Conservation (phyloP, 345 rosid genomes). For the Punica granatum region DNA sequence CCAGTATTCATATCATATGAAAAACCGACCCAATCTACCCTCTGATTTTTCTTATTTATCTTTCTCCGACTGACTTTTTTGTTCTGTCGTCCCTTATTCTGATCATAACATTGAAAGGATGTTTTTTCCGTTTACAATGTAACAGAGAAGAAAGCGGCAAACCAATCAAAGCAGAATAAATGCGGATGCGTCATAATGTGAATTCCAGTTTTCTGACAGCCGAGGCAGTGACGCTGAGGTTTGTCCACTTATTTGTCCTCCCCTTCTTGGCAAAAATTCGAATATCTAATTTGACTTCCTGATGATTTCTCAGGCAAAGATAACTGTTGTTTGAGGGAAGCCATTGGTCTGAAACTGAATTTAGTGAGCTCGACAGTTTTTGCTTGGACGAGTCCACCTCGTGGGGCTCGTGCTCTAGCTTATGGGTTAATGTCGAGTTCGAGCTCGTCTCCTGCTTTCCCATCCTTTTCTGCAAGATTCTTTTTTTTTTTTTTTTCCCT, state of each 20-base stretch:
- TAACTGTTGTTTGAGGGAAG: not conserved
- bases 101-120: not conserved
- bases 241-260: not conserved
- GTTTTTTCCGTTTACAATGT: not conserved
- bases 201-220: slow-evolving; percentile 11
- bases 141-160: slow-evolving; percentile 59
- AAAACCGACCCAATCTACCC: not conserved
- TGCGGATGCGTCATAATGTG: slow-evolving; percentile 84
- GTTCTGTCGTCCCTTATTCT: not conserved
- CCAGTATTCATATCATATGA: no score
- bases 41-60: not conserved
- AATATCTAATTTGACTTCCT: not conserved
- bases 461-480: not conserved
- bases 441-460: not conserved
- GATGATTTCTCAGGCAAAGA: not conserved
- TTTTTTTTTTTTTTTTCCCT: not conserved
- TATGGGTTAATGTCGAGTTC: not conserved
- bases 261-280: not conserved
- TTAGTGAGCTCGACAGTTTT: not conserved
- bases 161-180: slow-evolving; percentile 57
- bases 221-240: not conserved
- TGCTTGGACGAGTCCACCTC: not conserved
- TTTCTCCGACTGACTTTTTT: not conserved
- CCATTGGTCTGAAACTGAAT: not conserved
- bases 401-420: not conserved